Conservation (phyloP, 2,329 filamentous ascomycete species). For the Alternaria solani region DNA sequence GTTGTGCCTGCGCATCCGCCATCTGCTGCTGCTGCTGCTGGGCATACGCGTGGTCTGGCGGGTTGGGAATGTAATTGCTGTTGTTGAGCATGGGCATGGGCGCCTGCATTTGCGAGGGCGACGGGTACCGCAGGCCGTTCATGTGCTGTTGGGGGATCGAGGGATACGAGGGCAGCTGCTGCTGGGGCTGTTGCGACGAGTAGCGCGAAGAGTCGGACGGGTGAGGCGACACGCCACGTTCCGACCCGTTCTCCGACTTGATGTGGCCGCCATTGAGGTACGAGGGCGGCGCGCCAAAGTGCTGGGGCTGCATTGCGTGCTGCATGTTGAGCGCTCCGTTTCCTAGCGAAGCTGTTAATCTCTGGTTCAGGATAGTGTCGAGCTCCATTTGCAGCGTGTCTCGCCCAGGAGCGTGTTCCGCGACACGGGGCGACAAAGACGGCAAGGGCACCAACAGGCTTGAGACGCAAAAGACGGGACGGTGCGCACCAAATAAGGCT, state of each 20-base stretch:
- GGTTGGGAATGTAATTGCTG: slow-evolving; percentile 62
- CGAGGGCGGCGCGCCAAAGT: slow-evolving; percentile 58
- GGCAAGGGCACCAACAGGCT: slow-evolving; percentile 20
- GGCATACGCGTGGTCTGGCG: slow-evolving; percentile 58
- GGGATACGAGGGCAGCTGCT: slow-evolving; percentile 58
- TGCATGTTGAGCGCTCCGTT: slow-evolving; percentile 50
- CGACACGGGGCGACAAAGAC: slow-evolving; percentile 21
- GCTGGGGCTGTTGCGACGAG: slow-evolving; percentile 65
- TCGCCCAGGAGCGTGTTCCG: slow-evolving; percentile 27
- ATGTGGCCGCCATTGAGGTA: slow-evolving; percentile 59
- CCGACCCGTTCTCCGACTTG: slow-evolving; percentile 67
- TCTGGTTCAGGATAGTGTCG: slow-evolving; percentile 54
- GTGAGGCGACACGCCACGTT: slow-evolving; percentile 65
- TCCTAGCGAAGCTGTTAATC: slow-evolving; percentile 51
- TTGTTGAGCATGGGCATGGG: slow-evolving; percentile 65
- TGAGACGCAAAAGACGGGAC: slow-evolving; percentile 37
- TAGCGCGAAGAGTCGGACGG: slow-evolving; percentile 65
- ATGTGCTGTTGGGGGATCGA: slow-evolving; percentile 60
- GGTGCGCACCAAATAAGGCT: slow-evolving; percentile 44
- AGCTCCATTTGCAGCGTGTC: slow-evolving; percentile 45
- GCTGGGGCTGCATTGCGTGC: slow-evolving; percentile 54
- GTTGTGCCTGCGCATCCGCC: slow-evolving; percentile 50
- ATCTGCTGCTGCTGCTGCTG: slow-evolving; percentile 50
- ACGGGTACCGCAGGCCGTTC: slow-evolving; percentile 63
- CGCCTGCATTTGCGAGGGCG: slow-evolving; percentile 60